Base-by-base conservation (phyloP, 1,284 basidiomycete species). In the Irpex rosettiformis region DNA sequence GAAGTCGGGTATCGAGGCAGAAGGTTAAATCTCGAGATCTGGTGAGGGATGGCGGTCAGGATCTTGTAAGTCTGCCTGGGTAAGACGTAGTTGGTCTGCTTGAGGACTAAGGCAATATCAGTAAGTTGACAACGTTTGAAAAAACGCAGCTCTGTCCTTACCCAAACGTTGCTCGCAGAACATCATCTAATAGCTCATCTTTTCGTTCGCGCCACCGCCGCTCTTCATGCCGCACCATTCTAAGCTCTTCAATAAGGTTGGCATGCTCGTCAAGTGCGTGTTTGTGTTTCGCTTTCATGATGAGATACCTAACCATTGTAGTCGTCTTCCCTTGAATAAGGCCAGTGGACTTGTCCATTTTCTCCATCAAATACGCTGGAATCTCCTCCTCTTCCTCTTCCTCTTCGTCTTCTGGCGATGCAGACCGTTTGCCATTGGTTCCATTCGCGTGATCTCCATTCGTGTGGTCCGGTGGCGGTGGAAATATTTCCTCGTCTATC, bases 251-350 rank as follows among this genome's bases (percentile, higher is more conserved):
- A 16, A 82, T 71, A 27, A 92, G 74, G 16, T 72, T 71, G 42
- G 83, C 82, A 58, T 89, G 84, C 63, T 88, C 81, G 58, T 85
- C 77, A 22, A 85, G 60, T 8, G 80, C 84, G 66, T 83, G 88
- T 25, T 73, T 73, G 65, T 85, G 79, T 66, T 91, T 91, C 1
- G 91, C 89, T 66, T 92, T 93, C 77, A 83, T 84, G 28, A 91
- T 65, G n/a, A 92, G 73, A 69, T 93, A 93, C 72, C 81, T 82
- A 27, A 82, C 82, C 75, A 86, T 82, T 33, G 77, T 74, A 0
- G 80, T 85, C 22, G 84, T 75, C 16, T 86, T 79, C 2, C 86
- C 86, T 62, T 80, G 69, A 11, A 91, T 80, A 24, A 83, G 72
- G 1, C 82, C 83, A 0, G 84, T 88, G 25, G 71, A 72, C 0